A percentile compares a stretch with the other conserved stretches of the same genome.
phyloP scores from a whole-genome alignment of 176 grass and related monocot genomes.

The Chrysopogon serrulatus region DNA sequence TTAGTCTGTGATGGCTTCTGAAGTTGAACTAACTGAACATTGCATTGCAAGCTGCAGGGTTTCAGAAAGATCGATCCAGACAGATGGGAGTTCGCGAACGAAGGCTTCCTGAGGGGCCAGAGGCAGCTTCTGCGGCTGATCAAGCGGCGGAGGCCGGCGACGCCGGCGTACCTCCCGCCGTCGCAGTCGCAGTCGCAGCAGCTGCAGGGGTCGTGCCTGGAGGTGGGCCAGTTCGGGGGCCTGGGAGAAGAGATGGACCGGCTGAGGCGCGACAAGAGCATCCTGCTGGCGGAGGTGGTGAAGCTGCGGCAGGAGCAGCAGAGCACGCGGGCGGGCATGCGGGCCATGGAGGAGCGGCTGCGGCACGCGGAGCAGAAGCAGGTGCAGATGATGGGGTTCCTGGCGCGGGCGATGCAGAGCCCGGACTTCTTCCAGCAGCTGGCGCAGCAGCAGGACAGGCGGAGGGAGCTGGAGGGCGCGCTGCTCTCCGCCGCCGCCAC shows the following conservation, averaged over 20 bases:
- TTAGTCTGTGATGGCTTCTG: not conserved
- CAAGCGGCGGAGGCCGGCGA: conserved; percentile 48
- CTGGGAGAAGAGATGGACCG: conserved; percentile 53
- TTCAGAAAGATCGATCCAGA: conserved; percentile 84
- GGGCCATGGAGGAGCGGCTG: conserved; percentile 57
- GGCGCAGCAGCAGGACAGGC: conserved; percentile 47
- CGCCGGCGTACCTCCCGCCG: not conserved
- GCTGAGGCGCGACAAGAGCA: conserved; percentile 62
- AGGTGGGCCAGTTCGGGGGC: conserved; percentile 50
- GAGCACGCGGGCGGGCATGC: conserved; percentile 42
- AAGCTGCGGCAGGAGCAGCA: conserved; percentile 78
- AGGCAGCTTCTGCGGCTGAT: conserved; percentile 61
- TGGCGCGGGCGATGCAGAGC: conserved; percentile 64
- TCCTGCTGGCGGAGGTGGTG: conserved; percentile 58
- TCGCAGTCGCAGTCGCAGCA: conserved; percentile 28
- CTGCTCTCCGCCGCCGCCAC: not conserved
- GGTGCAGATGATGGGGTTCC: conserved; percentile 70
- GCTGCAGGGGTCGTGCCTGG: conserved; percentile 29
- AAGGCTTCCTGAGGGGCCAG: conserved; percentile 69
- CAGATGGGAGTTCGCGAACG: conserved; percentile 87
- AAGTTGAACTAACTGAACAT: not conserved
- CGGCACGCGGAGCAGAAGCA: conserved; percentile 53
- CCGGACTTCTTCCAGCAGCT: conserved; percentile 67
- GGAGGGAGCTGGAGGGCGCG: conserved; percentile 51
- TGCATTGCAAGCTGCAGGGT: conserved; percentile 46